These are phyloP conservation scores for Plasmodium vivax DNA, from an alignment of 169 alveolate genomes.

Conservation along the genomic window DNA sequence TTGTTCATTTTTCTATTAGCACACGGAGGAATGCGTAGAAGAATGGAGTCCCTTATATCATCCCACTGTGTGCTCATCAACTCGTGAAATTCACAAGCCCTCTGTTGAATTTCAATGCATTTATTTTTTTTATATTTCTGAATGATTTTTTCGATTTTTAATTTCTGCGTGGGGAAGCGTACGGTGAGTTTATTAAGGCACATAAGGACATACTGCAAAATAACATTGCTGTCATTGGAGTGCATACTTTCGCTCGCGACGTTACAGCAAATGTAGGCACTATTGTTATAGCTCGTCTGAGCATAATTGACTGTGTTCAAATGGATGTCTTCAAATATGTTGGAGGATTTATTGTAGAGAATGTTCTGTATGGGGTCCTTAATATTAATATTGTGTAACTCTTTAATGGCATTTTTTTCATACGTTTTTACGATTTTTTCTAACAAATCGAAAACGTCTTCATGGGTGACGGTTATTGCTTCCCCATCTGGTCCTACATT, in stretches of 20 bases:
- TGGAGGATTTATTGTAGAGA: conserved; percentile 59
- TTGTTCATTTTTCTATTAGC: conserved; percentile 19
- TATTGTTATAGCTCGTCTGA: neutral
- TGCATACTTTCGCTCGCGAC: conserved; percentile 48
- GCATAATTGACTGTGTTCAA: neutral
- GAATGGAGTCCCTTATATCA: conserved; percentile 51
- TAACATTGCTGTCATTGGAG: conserved; percentile 54
- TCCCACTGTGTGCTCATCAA: conserved; percentile 67
- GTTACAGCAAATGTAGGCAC: conserved; percentile 74
- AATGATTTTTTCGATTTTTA: conserved; percentile 74
- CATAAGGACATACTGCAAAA: conserved; percentile 81
- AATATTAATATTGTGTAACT: conserved; percentile 60
- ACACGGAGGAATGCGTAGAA: conserved; percentile 59
- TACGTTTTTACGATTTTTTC: conserved; percentile 59
- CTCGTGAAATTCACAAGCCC: conserved; percentile 84
- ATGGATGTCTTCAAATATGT: conserved; percentile 37
- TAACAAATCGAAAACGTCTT: conserved; percentile 65
- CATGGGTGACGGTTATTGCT: conserved; percentile 55
- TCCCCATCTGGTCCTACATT: conserved; percentile 75
- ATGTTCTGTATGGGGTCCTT: conserved; percentile 71
- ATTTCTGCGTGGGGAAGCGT: conserved; percentile 76
- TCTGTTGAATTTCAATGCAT: conserved; percentile 84
- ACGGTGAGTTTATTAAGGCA: conserved; percentile 80
- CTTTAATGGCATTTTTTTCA: conserved; percentile 46
- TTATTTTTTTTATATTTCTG: conserved; percentile 78